phyloP scores from a whole-genome alignment of 2,329 filamentous ascomycete species.

The Claviceps monticola region DNA sequence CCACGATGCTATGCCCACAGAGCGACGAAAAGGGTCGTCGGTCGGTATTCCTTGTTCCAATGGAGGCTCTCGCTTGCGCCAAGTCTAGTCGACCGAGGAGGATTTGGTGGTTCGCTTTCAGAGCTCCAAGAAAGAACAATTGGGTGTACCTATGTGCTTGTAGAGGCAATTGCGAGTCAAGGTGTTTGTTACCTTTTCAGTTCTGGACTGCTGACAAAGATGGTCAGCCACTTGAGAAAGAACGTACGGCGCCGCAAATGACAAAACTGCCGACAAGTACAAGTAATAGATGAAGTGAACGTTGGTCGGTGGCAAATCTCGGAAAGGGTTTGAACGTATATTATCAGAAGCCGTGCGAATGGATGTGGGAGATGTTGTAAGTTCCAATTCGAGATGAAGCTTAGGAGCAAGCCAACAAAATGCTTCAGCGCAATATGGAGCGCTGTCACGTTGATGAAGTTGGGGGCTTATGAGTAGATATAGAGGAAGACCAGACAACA shows the following conservation, averaged over 20 bases:
- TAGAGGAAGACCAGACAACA: slow-evolving; percentile 1
- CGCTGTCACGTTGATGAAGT: neutral
- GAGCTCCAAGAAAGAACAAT: neutral
- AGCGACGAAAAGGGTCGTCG: neutral
- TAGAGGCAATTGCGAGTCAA: no score
- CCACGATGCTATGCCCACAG: neutral
- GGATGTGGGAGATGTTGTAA: neutral
- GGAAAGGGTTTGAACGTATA: neutral
- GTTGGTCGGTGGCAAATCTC: no score
- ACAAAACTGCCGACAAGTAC: no score
- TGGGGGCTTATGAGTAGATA: slow-evolving; percentile 10
- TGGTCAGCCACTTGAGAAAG: no score
- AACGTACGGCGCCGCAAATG: no score
- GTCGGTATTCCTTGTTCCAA: neutral
- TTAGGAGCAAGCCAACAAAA: neutral
- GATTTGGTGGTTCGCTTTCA: neutral
- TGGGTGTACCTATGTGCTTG: no score
- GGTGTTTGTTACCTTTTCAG: no score
- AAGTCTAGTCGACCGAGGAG: neutral
- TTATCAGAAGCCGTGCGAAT: neutral
- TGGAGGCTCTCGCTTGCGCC: neutral
- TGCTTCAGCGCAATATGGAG: neutral
- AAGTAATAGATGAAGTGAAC: no score
- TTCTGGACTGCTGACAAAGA: no score
- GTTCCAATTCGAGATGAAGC: neutral